Conservation (phyloP, 139 green algal species). For the Chlorella sp. region DNA sequence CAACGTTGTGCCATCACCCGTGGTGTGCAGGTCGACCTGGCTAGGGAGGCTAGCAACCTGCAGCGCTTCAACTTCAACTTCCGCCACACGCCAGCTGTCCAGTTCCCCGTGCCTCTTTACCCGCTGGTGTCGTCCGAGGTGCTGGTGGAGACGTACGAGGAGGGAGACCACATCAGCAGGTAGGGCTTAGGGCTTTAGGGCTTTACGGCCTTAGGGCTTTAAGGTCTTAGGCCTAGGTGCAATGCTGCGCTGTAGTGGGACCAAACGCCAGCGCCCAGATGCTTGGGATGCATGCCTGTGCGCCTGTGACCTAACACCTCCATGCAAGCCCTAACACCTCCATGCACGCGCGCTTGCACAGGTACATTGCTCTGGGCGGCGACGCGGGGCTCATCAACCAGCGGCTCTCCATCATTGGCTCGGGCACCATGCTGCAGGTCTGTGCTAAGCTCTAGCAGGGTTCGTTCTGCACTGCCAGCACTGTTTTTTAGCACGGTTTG, state of each 20-base stretch:
- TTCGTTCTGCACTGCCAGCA: too few relatives aligned
- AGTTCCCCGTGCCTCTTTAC: slow-evolving; percentile 90
- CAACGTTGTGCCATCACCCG: too few relatives aligned
- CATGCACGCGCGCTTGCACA: slow-evolving; percentile 18
- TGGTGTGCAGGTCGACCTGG: slow-evolving; percentile 81
- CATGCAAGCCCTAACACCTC: too few relatives aligned
- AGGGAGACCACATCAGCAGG: slow-evolving; percentile 66
- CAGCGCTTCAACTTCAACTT: slow-evolving; percentile 96
- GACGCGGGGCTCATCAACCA: slow-evolving; percentile 48
- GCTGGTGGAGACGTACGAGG: slow-evolving; percentile 95
- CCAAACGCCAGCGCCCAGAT: too few relatives aligned
- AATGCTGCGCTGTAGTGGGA: too few relatives aligned
- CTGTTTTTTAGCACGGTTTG: too few relatives aligned
- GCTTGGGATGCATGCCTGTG: too few relatives aligned
- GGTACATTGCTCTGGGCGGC: background rate
- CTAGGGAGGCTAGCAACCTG: slow-evolving; percentile 81
- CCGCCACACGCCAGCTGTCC: slow-evolving; percentile 50
- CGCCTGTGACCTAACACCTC: too few relatives aligned
- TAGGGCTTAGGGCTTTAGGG: too few relatives aligned
- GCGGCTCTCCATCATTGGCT: slow-evolving; percentile 66
- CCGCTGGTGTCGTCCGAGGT: slow-evolving; percentile 79
- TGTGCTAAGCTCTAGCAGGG: too few relatives aligned
- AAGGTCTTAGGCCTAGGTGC: too few relatives aligned
- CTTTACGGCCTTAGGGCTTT: too few relatives aligned
- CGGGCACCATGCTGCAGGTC: slow-evolving; percentile 82